phyloP scores from a whole-genome alignment of 352 stramenopile species.

The Phytophthora nicotianae region DNA sequence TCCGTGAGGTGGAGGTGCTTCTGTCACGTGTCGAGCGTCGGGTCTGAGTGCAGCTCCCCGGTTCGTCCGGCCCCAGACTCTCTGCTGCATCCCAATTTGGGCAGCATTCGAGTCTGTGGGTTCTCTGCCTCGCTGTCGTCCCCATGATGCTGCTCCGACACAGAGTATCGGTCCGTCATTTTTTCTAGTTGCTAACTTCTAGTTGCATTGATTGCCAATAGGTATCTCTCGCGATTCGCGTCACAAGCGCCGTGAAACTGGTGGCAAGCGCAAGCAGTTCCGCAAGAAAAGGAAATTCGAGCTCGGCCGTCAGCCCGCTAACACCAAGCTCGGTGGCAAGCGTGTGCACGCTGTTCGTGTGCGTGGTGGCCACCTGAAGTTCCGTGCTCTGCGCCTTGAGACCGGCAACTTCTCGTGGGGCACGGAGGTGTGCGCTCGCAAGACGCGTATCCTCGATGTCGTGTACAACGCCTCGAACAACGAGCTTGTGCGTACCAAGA shows the following conservation, averaged over 20 bases:
- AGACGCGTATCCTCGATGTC: conserved; percentile 99
- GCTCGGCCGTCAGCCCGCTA: conserved; percentile 96
- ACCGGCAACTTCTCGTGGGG: conserved; percentile 99
- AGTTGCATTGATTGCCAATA: conserved; percentile 43
- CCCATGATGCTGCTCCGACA: conserved; percentile 21
- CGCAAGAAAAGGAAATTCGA: conserved; percentile 99
- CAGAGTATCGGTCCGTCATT: conserved; percentile 15
- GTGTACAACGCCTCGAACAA: conserved; percentile 99
- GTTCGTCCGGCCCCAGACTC: conserved; percentile 56
- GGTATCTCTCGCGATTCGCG: conserved; percentile 99
- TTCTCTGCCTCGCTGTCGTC: conserved; percentile 28
- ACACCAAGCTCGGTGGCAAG: conserved; percentile 98
- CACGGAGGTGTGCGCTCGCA: conserved; percentile 96
- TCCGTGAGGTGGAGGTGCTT: conserved; percentile 43
- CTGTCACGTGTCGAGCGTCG: conserved; percentile 29
- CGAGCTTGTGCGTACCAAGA: conserved; percentile 99
- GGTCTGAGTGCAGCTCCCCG: conserved; percentile 37
- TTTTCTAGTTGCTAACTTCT: conserved; percentile 15
- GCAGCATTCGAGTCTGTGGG: conserved; percentile 85
- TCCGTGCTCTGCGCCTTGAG: conserved; percentile 97
- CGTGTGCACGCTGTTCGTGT: conserved; percentile 96
- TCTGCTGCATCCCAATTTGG: conserved; percentile 91
- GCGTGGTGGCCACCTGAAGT: conserved; percentile 98
- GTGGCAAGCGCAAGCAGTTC: conserved; percentile 97
- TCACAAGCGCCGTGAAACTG: conserved; percentile 99